Evolutionary conservation across 2,329 filamentous ascomycete species (phyloP), one percentile per base, ranked within the genome.

Genomic region (Rachicladosporium sp.): DNA sequence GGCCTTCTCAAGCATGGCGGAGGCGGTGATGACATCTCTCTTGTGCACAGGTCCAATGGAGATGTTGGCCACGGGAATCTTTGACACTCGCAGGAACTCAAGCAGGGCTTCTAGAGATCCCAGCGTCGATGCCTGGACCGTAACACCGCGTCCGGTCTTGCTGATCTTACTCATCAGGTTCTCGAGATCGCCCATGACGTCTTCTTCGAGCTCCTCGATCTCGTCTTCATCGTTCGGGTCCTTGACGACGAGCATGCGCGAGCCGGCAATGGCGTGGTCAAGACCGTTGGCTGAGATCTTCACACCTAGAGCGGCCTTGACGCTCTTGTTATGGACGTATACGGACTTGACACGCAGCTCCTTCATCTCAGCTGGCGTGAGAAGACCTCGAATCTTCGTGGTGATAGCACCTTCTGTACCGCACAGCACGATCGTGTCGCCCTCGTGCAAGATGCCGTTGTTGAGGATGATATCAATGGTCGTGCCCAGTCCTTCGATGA

Each of bases 321-420:
- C 88, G 63, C 94, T 87, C 70, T 98, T 96, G 70, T 98, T 95
- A 70, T 98, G 93, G 23, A 98, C 89, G 56, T 98, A 98, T 46
- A 80, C 75, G 3, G 88, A 94, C 67, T 96, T 96, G 54, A 98
- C 76, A 61, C 93, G 87, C 48, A 98, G 66, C 62, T 98, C 91
- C 59, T 86, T 91, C 59, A 98, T 78, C 44, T 87, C 84, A 8
- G 87, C 88, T 2, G 91, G 91, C 3, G 91, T 98, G 38, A 98
- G 71, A 19, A 98, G 73, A 10, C 91, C 93, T 66, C 91, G 78
- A 54, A 98, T 91, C 51, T 95, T 95, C 5, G 91, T 98, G 44
- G 80, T 77, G 58, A 98, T 98, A 38, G 87, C 80, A 21, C 93
- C 91, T 58, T 96, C 91, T 10, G 89, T 83, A 71, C 91, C 91